phyloP scores from a whole-genome alignment of 164 flowering plant genomes.

The Pachysandra terminalis region DNA sequence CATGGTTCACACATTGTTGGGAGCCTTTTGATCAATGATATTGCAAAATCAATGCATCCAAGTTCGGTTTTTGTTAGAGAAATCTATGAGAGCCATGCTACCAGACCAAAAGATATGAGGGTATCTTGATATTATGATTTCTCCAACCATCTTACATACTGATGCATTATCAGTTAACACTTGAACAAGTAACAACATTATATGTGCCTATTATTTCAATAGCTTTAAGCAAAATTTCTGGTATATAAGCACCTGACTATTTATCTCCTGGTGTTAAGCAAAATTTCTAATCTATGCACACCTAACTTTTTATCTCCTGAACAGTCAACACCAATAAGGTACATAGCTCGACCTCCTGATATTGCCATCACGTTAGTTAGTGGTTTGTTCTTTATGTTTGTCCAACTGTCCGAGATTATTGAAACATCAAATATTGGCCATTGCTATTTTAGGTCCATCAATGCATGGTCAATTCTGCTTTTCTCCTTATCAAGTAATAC shows the following conservation, averaged over 20 bases:
- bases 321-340: conserved; percentile 11
- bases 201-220: conserved; percentile 19
- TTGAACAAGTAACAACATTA: conserved; percentile 18
- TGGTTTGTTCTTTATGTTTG: conserved; percentile 18
- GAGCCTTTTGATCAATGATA: conserved; percentile 26
- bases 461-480: conserved; percentile 10
- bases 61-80: conserved; percentile 15
- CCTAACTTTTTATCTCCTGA: conserved; percentile 15
- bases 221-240: conserved; percentile 12
- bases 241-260: no score
- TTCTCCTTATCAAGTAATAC: conserved; percentile 15
- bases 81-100: conserved; percentile 23
- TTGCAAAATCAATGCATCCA: conserved; percentile 10
- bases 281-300: no score
- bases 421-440: conserved; percentile 23
- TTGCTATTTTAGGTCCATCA: conserved; percentile 15
- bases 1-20: conserved; percentile 25
- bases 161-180: no score
- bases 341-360: conserved; percentile 10
- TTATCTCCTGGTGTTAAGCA: no score
- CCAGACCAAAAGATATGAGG: conserved; percentile 33
- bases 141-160: no score
- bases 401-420: conserved; percentile 24
- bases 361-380: conserved; percentile 16
- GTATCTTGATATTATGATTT: conserved; percentile 16